phyloP scores from a whole-genome alignment of 352 stramenopile genomes.

The Thraustochytrium sp. region DNA sequence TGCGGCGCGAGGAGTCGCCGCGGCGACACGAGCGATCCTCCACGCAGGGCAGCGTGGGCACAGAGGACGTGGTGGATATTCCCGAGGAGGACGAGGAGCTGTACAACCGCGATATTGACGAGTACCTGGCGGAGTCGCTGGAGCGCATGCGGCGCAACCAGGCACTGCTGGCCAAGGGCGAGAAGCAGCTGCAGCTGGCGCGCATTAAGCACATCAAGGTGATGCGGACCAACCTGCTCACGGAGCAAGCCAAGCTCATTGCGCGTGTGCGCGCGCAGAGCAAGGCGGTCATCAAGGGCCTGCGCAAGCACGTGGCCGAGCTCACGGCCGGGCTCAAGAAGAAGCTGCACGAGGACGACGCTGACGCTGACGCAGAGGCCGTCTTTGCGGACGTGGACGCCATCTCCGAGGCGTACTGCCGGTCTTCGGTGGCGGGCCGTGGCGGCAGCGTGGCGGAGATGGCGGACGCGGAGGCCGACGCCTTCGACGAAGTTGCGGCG shows the following conservation, averaged over 20 bases:
- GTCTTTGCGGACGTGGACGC: not conserved
- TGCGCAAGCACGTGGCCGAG: conserved; percentile 31
- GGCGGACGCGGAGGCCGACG: not conserved
- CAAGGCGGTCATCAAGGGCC: conserved; percentile 37
- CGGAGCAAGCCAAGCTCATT: conserved; percentile 22
- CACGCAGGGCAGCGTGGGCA: not conserved
- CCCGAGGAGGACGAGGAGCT: not conserved
- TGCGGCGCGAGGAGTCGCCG: not conserved
- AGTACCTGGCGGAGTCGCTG: not conserved
- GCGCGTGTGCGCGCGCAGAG: not conserved
- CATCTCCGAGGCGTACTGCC: not conserved
- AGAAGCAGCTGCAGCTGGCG: conserved; percentile 2
- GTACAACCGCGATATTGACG: conserved; percentile 12
- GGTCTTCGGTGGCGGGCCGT: not conserved
- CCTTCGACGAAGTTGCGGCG: not conserved
- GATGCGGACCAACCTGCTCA: conserved; percentile 9
- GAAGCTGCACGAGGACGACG: conserved; percentile 27
- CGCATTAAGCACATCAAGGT: conserved; percentile 35
- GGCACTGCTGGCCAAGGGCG: not conserved
- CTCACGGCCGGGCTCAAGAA: not conserved
- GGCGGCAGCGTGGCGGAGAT: not conserved
- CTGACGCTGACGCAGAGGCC: not conserved
- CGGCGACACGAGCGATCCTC: not conserved
- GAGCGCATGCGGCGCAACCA: not conserved
- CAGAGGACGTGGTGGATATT: not conserved